phyloP scores from a whole-genome alignment of 2,329 filamentous ascomycete species.

The Phaeophleospora eucalypticola region DNA sequence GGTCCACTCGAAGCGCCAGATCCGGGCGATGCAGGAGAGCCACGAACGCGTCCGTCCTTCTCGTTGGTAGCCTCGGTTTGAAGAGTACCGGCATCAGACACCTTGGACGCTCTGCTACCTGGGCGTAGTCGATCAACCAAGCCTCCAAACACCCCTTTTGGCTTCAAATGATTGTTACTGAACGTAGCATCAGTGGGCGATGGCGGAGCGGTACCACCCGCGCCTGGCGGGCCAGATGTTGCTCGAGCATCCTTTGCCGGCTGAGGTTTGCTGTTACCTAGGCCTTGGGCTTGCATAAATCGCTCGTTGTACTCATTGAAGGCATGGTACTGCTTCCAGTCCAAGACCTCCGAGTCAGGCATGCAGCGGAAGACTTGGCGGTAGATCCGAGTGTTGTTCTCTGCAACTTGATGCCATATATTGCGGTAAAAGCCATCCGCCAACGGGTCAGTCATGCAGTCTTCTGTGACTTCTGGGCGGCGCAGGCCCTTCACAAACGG shows the following conservation, averaged over 20 bases:
- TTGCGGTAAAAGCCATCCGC: conserved; percentile 78
- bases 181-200: conserved; percentile 12
- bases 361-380: conserved; percentile 92
- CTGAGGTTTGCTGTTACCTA: conserved; percentile 50
- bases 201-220: conserved; percentile 26
- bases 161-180: conserved; percentile 3
- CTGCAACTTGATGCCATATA: conserved; percentile 79
- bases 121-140: conserved; percentile 33
- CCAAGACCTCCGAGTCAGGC: conserved; percentile 90
- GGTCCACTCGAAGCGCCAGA: conserved; percentile 24
- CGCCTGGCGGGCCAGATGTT: conserved; percentile 48
- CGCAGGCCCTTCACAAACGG: conserved; percentile 62
- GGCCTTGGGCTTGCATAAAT: conserved; percentile 64
- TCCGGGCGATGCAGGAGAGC: conserved; percentile 21
- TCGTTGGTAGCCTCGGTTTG: conserved; percentile 25
- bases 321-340: conserved; percentile 89
- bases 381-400: conserved; percentile 94
- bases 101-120: conserved; percentile 26
- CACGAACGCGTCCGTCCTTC: conserved; percentile 14
- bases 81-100: conserved; percentile 12
- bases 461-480: conserved; percentile 70
- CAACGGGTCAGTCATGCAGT: conserved; percentile 92
- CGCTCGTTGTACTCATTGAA: conserved; percentile 71
- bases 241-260: conserved; percentile 46
- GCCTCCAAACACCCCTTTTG: conserved; percentile 28